Evolutionary conservation across 1,139 yeast species (phyloP).

Genomic region (Insectozyma bohioensis): DNA sequence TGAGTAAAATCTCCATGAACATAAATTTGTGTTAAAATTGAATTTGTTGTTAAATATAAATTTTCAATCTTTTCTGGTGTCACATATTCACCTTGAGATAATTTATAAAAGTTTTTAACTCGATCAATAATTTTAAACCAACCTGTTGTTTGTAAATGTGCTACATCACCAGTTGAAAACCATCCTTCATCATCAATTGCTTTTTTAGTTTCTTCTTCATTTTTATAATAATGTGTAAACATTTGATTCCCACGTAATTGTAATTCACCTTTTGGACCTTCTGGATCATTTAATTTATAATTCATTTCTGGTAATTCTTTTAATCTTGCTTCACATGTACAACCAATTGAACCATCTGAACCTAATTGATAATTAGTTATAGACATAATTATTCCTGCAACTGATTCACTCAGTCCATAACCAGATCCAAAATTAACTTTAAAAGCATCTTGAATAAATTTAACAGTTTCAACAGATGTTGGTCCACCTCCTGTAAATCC

Average conservation of each 20-base stretch:
- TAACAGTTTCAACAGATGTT: conserved; percentile 56
- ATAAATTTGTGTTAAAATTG: conserved; percentile 55
- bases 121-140: conserved; percentile 69
- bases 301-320: conserved; percentile 70
- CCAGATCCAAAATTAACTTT: conserved; percentile 66
- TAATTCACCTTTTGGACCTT: conserved; percentile 49
- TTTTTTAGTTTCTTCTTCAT: conserved; percentile 35
- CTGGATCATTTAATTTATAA: conserved; percentile 46
- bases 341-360: conserved; percentile 60
- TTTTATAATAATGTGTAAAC: conserved; percentile 60
- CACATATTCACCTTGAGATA: conserved; percentile 80
- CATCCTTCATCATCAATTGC: conserved; percentile 46
- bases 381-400: conserved; percentile 57
- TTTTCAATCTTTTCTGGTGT: conserved; percentile 80
- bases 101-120: conserved; percentile 77
- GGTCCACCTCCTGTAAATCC: conserved; percentile 75
- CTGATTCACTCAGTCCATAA: conserved; percentile 76
- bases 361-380: conserved; percentile 50
- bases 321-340: conserved; percentile 57
- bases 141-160: conserved; percentile 44
- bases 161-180: conserved; percentile 80
- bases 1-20: conserved; percentile 42
- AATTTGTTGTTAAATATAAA: conserved; percentile 53
- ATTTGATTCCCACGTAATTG: conserved; percentile 68
- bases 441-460: conserved; percentile 62